These are phyloP conservation scores for Gossypium stocksii DNA, from an alignment of 345 rosid genomes.

Conservation along the genomic window DNA sequence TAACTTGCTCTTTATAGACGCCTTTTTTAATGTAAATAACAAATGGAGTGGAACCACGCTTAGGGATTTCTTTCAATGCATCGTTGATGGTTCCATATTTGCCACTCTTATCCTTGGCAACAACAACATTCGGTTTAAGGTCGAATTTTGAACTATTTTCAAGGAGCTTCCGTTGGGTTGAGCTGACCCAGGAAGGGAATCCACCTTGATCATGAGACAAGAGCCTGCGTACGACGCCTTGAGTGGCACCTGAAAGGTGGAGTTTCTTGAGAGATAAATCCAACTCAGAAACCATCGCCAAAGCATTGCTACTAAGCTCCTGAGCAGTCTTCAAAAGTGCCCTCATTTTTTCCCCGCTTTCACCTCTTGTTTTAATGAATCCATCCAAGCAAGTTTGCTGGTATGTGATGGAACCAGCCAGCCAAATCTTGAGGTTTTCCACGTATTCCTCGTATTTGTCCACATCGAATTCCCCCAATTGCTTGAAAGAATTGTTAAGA, in stretches of 20 bases:
- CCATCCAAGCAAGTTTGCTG: conserved; percentile 71
- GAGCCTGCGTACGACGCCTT: conserved; percentile 31
- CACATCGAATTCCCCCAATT: conserved; percentile 34
- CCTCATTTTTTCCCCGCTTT: conserved; percentile 41
- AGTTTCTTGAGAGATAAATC: conserved; percentile 28
- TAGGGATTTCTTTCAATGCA: conserved; percentile 46
- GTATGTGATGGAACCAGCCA: conserved; percentile 66
- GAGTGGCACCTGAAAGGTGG: conserved; percentile 8
- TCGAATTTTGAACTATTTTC: conserved; percentile 6
- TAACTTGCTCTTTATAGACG: conserved; percentile 53
- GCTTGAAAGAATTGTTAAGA: conserved; percentile 36
- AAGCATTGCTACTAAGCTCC: conserved; percentile 61
- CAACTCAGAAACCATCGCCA: conserved; percentile 57
- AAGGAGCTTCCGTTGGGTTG: conserved; percentile 35
- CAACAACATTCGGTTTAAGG: conserved; percentile 43
- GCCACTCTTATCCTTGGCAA: conserved; percentile 73
- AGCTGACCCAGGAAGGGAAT: conserved; percentile 47
- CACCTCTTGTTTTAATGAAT: conserved; percentile 49
- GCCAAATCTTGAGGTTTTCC: conserved; percentile 60
- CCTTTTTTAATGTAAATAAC: conserved; percentile 66
- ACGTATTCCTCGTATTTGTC: conserved; percentile 27
- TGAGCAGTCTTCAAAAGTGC: conserved; percentile 33
- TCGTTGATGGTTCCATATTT: conserved; percentile 51
- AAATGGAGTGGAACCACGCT: conserved; percentile 28
- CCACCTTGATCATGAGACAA: conserved; percentile 19